These are phyloP conservation scores for Lasiodiplodia gonubiensis DNA, from an alignment of 2,329 filamentous ascomycete species.

Conservation along the genomic window DNA sequence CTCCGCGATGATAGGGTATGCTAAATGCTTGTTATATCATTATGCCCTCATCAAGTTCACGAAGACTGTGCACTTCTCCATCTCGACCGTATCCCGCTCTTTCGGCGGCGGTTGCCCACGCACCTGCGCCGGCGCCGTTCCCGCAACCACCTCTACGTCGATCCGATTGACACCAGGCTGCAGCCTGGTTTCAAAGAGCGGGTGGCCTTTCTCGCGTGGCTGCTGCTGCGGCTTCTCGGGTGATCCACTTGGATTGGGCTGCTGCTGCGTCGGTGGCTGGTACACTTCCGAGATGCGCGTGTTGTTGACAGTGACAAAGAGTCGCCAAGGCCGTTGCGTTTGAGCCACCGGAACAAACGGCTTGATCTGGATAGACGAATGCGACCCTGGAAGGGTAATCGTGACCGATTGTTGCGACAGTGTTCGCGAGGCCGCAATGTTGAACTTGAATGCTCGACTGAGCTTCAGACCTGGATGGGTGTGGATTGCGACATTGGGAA, in stretches of 20 bases:
- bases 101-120: conserved; percentile 33
- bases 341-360: conserved; percentile 68
- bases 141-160: conserved; percentile 77
- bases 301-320: conserved; percentile 75
- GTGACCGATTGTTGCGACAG: conserved; percentile 75
- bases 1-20: not conserved
- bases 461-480: conserved; percentile 71
- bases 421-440: conserved; percentile 68
- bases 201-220: conserved; percentile 59
- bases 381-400: conserved; percentile 69
- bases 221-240: conserved; percentile 29
- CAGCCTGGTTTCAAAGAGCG: conserved; percentile 77
- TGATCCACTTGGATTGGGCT: conserved; percentile 31
- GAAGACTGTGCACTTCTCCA: conserved; percentile 80
- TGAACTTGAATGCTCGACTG: conserved; percentile 66
- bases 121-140: conserved; percentile 58
- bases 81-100: conserved; percentile 64
- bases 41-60: conserved; percentile 65
- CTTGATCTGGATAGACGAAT: conserved; percentile 74
- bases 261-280: conserved; percentile 51
- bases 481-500: conserved; percentile 21
- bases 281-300: conserved; percentile 64
- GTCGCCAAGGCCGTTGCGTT: conserved; percentile 73
- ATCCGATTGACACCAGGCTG: conserved; percentile 76
- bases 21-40: not conserved